Conservation (phyloP, 1,284 basidiomycete genomes). For the Ustanciosporium gigantosporum region DNA sequence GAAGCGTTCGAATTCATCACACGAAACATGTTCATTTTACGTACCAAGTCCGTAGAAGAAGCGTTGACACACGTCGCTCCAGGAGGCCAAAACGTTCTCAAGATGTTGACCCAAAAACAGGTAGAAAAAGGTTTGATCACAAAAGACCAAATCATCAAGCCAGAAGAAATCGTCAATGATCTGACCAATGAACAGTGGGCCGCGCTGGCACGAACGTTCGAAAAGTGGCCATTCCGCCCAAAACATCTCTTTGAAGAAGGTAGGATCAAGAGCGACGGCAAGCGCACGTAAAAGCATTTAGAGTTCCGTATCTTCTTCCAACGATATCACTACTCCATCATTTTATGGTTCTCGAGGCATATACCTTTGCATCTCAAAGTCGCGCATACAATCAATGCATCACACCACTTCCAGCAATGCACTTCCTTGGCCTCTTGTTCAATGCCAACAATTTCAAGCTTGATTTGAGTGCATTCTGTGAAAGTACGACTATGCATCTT, state of each 20-base stretch:
- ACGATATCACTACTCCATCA: too few relatives aligned
- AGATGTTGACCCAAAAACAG: slow-evolving; percentile 35
- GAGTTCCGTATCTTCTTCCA: too few relatives aligned
- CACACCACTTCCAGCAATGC: background rate
- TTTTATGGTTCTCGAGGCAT: too few relatives aligned
- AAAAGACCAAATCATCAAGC: slow-evolving; percentile 31
- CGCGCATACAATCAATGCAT: too few relatives aligned
- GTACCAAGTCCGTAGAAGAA: slow-evolving; percentile 31
- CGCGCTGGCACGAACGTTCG: slow-evolving; percentile 50
- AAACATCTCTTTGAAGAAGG: slow-evolving; percentile 44
- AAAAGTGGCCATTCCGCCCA: slow-evolving; percentile 58
- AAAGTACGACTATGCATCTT: too few relatives aligned
- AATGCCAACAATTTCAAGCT: too few relatives aligned
- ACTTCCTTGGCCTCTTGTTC: too few relatives aligned
- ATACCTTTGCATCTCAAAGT: too few relatives aligned
- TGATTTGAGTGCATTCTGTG: too few relatives aligned
- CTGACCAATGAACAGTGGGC: slow-evolving; percentile 55
- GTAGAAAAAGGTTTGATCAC: slow-evolving; percentile 19
- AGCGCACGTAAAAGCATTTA: too few relatives aligned
- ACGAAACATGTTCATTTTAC: slow-evolving; percentile 52
- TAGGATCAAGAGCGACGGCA: slow-evolving; percentile 26
- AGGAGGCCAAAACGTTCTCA: slow-evolving; percentile 51
- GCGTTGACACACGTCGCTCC: slow-evolving; percentile 53
- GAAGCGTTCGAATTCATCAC: slow-evolving; percentile 55
- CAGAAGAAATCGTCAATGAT: slow-evolving; percentile 35